These are phyloP conservation scores for Vanilla planifolia DNA, from an alignment of 106 monocot genomes.

Conservation along the genomic window DNA sequence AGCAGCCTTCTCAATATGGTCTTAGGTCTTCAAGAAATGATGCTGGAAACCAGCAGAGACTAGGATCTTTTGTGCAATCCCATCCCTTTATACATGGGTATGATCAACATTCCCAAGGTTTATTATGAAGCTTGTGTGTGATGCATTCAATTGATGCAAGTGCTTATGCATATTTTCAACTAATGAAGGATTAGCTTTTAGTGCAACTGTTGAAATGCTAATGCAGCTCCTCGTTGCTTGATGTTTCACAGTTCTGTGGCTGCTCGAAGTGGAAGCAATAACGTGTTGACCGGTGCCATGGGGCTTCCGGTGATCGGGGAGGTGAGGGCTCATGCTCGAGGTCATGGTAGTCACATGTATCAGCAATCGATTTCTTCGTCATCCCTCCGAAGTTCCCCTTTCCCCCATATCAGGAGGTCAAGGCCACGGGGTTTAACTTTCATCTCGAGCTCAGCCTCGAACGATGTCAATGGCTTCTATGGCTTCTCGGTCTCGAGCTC, in stretches of 20 bases:
- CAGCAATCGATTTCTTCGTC: slow-evolving; percentile 33
- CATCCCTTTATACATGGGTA: slow-evolving; percentile 25
- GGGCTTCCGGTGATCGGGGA: slow-evolving; percentile 31
- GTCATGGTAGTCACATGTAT: slow-evolving; percentile 24
- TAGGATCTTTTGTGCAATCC: slow-evolving; percentile 36
- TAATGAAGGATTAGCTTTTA: too few species aligned
- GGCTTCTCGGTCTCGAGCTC: slow-evolving; percentile 22
- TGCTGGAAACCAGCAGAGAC: slow-evolving; percentile 29
- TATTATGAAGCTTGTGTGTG: too few species aligned
- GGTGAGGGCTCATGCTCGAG: slow-evolving; percentile 21
- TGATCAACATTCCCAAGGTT: not conserved
- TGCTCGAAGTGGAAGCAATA: slow-evolving; percentile 23
- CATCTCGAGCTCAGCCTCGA: slow-evolving; percentile 13
- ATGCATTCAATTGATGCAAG: too few species aligned
- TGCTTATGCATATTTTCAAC: not conserved
- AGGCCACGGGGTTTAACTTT: slow-evolving; percentile 22
- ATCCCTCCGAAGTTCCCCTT: slow-evolving; percentile 10
- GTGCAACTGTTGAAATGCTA: too few species aligned
- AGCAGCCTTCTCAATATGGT: slow-evolving; percentile 35
- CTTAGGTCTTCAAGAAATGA: slow-evolving; percentile 35
- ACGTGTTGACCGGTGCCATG: slow-evolving; percentile 13
- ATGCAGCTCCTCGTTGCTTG: not conserved
- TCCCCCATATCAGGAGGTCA: slow-evolving; percentile 15
- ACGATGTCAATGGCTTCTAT: slow-evolving; percentile 17
- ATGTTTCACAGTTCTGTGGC: slow-evolving; percentile 20